Conservation (phyloP, 495 filamentous ascomycete genomes). For the Sporormia fimetaria region DNA sequence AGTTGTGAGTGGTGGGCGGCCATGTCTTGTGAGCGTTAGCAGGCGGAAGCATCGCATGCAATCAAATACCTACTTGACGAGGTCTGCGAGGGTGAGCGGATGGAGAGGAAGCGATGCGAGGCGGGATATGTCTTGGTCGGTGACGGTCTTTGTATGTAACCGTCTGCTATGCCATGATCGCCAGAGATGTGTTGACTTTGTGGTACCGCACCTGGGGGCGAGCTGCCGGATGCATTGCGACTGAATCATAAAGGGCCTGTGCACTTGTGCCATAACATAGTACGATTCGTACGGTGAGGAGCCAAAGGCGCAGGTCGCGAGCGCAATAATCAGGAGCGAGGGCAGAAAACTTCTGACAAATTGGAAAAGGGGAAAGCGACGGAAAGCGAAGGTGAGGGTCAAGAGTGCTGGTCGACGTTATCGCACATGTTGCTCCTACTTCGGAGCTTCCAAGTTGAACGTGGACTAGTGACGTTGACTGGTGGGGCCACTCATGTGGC, state of each 20-base stretch:
- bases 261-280: conserved; percentile 19
- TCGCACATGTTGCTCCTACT: too few species aligned
- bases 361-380: too few species aligned
- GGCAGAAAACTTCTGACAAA: too few species aligned
- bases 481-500: too few species aligned
- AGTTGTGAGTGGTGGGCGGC: conserved; percentile 74
- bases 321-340: too few species aligned
- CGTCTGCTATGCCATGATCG: neutral
- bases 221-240: conserved; percentile 17
- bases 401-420: too few species aligned
- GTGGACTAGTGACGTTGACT: too few species aligned
- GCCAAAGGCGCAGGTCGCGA: too few species aligned
- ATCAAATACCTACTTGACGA: conserved; percentile 56
- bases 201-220: conserved; percentile 7
- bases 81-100: conserved; percentile 70
- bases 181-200: neutral
- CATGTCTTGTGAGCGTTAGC: conserved; percentile 48
- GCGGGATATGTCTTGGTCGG: conserved; percentile 61
- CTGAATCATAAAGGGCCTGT: conserved; percentile 13
- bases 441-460: too few species aligned
- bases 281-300: too few species aligned
- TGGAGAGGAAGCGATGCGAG: conserved; percentile 71
- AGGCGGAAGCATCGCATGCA: conserved; percentile 2
- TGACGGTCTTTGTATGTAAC: conserved; percentile 30
- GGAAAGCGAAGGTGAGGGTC: too few species aligned